Percentiles rank a stretch among this genome's conserved stretches.
phyloP scores from a whole-genome alignment of 2,329 filamentous ascomycete genomes.

The Fusarium nygamai region DNA sequence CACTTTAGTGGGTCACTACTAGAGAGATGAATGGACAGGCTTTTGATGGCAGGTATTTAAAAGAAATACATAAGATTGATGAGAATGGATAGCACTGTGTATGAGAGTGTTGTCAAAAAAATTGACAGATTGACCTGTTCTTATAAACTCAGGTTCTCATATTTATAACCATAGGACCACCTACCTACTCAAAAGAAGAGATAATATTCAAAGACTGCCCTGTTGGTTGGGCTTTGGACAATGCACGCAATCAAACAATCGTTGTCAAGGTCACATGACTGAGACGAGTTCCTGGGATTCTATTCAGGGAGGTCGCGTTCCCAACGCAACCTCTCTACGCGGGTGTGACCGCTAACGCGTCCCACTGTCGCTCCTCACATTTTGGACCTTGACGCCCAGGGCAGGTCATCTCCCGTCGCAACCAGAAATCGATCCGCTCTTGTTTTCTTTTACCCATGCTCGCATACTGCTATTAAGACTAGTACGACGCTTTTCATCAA shows the following conservation, averaged over 20 bases:
- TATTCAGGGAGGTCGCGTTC: constrained; percentile 15
- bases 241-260: neutral
- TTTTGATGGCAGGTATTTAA: neutral
- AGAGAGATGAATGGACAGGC: neutral
- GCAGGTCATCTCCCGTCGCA: constrained; percentile 38
- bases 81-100: neutral
- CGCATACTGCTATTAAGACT: constrained; percentile 7
- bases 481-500: constrained; percentile 27
- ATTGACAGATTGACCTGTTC: neutral
- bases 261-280: constrained; percentile 14
- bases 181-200: neutral
- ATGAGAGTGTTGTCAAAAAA: neutral
- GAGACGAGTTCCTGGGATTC: neutral
- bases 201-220: neutral
- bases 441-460: constrained; percentile 36
- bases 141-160: neutral
- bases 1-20: constrained; percentile 9
- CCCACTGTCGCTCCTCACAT: constrained; percentile 28
- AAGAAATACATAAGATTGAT: neutral
- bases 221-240: neutral
- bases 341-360: constrained; percentile 43
- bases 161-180: neutral
- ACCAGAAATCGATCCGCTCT: constrained; percentile 39
- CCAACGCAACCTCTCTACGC: constrained; percentile 45
- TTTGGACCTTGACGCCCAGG: constrained; percentile 23